These are phyloP conservation scores for Oenanthe sinensis DNA, from an alignment of 129 eudicot species.

Conservation along the genomic window DNA sequence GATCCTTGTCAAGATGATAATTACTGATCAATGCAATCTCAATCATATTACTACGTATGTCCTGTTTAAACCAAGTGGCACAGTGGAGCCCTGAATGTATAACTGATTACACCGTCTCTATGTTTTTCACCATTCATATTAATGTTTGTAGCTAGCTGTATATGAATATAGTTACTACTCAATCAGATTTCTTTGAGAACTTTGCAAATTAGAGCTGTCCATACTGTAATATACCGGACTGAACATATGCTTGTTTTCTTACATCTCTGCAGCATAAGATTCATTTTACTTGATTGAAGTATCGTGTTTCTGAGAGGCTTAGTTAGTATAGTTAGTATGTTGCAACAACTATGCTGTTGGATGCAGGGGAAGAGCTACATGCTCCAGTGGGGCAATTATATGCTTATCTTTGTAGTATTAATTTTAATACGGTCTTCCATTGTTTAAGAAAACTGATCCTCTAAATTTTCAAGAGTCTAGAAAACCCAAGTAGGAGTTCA, in stretches of 20 bases:
- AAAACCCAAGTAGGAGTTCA: not conserved
- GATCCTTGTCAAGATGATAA: not conserved
- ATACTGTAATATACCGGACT: not conserved
- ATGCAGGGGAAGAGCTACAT: not conserved
- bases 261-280: not conserved
- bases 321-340: not conserved
- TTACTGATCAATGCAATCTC: not conserved
- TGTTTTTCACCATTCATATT: not conserved
- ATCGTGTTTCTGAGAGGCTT: not conserved
- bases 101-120: not conserved
- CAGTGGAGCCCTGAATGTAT: not conserved
- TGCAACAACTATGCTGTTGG: constrained; percentile 9
- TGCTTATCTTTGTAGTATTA: not conserved
- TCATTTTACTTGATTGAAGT: not conserved
- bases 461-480: not conserved
- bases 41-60: not conserved
- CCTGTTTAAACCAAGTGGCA: not conserved
- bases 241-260: not conserved
- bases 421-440: not conserved
- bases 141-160: not conserved
- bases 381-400: not conserved
- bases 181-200: not conserved
- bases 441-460: not conserved
- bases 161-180: not conserved
- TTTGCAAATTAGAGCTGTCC: not conserved